Evolutionary conservation across 495 filamentous ascomycete genomes (phyloP), one percentile per base, ranked within the genome.

Genomic region (Penicillium dipodomyicola): DNA sequence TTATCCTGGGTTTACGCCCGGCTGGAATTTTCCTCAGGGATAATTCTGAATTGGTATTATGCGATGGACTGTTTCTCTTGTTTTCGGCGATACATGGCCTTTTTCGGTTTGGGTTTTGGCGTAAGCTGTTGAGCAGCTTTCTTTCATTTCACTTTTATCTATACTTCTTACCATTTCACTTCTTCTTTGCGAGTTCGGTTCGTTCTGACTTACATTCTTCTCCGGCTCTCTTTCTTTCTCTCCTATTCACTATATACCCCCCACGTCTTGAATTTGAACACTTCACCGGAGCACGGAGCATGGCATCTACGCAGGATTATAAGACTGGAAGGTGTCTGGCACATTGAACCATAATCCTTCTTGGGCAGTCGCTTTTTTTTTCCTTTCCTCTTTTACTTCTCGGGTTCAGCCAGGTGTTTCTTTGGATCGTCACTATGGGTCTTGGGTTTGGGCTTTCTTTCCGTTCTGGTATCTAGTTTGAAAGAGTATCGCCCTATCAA

Each of bases 11-110:
- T 60, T 71, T 48, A 50, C 69, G 12, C 51, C 72, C 20, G 61
- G 59, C 19, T 75, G 72, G 72, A 57, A 55, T 37, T 75, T 71
- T 46, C 66, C 69, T 6, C 67, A 65, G 39, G 65, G 63, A 39
- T 72, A 65, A 59, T 47, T 51, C 19, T 42, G 6, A 14, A 2
- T 25, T 44, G 17, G 29, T 53, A 11, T 22, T 3, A 23, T 39
- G n/a, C 17, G 29, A 15, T 51, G 32, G 23, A 19, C 19, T 50
- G 17, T 37, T 42, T 41, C 42, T 27, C 42, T 41, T 10, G 32
- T 39, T 39, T 8, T 39, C 35, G 23, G 15, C 8, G 29, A 27
- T 27, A 29, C 27, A 30, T 32, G 20, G 23, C 8, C 15, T 39
- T 17, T 7, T 39, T 17, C n/a, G 15, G n/a, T 0, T 39, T 17